Percentiles rank a stretch among this genome's conserved stretches.
These are phyloP conservation scores for Globisporangium iwayamae DNA, from an alignment of 352 stramenopile genomes.

Conservation along the genomic window DNA sequence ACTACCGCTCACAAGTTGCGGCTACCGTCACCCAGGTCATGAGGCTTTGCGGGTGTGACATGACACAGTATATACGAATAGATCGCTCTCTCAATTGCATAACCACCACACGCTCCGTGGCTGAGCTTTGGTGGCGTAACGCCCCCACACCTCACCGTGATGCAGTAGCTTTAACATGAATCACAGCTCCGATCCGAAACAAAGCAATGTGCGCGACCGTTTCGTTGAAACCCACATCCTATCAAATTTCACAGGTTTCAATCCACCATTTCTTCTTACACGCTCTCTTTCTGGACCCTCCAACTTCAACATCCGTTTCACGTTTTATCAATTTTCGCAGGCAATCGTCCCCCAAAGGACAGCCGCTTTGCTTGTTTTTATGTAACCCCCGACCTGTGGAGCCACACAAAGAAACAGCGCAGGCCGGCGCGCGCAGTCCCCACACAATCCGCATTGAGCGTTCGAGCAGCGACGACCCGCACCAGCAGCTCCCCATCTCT, in stretches of 20 bases:
- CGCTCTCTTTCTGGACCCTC: not conserved
- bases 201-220: not conserved
- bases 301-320: conserved; percentile 19
- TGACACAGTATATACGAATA: not conserved
- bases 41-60: not conserved
- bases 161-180: not conserved
- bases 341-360: not conserved
- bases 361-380: conserved; percentile 1
- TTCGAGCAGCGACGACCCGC: not conserved
- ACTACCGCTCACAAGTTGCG: not conserved
- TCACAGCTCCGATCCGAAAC: not conserved
- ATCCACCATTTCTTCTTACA: not conserved
- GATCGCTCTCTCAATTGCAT: not conserved
- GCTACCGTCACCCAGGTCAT: not conserved
- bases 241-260: not conserved
- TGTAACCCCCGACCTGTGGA: not conserved
- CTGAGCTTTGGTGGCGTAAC: not conserved
- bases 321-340: not conserved
- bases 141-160: not conserved
- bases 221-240: not conserved
- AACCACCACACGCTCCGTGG: not conserved
- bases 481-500: not conserved
- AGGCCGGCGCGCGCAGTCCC: not conserved
- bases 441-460: conserved; percentile 10
- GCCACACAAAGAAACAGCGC: not conserved